phyloP scores from a whole-genome alignment of 345 rosid genomes.

The Moricandia arvensis region DNA sequence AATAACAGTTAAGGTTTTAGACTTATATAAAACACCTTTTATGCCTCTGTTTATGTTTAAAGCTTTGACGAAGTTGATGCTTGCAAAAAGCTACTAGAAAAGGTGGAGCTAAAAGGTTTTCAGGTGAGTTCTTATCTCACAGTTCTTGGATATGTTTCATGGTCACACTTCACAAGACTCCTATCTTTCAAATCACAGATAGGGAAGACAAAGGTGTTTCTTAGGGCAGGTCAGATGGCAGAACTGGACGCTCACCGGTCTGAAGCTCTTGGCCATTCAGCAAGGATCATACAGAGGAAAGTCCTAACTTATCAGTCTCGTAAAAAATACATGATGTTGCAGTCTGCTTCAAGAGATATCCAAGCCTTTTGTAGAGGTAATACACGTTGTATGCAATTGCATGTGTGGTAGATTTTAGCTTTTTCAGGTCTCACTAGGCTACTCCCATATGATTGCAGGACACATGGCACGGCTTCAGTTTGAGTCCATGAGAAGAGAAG shows the following conservation, averaged over 20 bases:
- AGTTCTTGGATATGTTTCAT: conserved; percentile 6
- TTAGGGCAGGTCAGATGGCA: conserved; percentile 99
- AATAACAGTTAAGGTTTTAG: not conserved
- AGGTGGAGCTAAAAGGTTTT: conserved; percentile 70
- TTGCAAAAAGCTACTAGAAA: conserved; percentile 77
- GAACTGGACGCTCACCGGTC: conserved; percentile 77
- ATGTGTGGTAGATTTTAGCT: conserved; percentile 1
- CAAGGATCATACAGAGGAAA: conserved; percentile 77
- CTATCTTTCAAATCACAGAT: conserved; percentile 46
- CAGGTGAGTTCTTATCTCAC: conserved; percentile 51
- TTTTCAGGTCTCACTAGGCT: not conserved
- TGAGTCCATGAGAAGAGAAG: conserved; percentile 66
- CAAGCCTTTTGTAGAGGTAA: conserved; percentile 91
- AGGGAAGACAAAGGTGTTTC: conserved; percentile 92
- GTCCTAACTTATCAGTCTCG: conserved; percentile 55
- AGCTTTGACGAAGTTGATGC: conserved; percentile 72
- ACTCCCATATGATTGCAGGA: conserved; percentile 49
- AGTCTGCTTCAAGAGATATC: conserved; percentile 51
- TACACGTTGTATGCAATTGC: not conserved
- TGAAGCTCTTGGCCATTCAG: conserved; percentile 79
- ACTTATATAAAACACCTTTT: conserved; percentile 8
- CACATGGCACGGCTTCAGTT: conserved; percentile 53
- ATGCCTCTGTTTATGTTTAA: conserved; percentile 26
- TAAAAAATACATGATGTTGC: conserved; percentile 52
- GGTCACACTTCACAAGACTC: conserved; percentile 16